A percentile compares a stretch with the other conserved stretches of the same genome.
These are phyloP conservation scores for Aegilops longissima DNA, from an alignment of 176 grass and related monocot genomes.

Conservation along the genomic window DNA sequence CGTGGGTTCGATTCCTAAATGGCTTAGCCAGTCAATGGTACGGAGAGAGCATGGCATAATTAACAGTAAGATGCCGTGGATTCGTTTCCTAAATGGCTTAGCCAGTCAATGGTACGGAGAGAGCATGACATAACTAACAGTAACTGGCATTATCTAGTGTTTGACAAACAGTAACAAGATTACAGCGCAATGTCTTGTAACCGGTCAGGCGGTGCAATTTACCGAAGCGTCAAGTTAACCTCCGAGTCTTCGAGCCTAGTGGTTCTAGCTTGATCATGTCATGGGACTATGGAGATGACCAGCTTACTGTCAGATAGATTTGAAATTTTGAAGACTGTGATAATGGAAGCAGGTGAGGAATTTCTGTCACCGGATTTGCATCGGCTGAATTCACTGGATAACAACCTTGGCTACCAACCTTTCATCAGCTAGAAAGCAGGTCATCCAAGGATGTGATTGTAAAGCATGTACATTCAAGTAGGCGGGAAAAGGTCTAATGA, in stretches of 20 bases:
- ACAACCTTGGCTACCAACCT: not conserved
- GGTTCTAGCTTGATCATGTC: conserved; percentile 8
- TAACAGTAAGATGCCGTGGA: not conserved
- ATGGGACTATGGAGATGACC: not conserved
- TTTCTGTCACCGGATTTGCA: not conserved
- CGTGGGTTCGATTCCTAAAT: not conserved
- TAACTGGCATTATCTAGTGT: not conserved
- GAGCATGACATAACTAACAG: not conserved
- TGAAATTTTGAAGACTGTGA: not conserved
- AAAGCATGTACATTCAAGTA: conserved; percentile 1
- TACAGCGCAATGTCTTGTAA: not conserved
- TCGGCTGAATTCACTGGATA: conserved; percentile 18
- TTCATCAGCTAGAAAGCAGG: conserved; percentile 15
- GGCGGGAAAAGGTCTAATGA: not conserved
- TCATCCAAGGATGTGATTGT: conserved; percentile 7
- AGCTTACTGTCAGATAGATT: conserved; percentile 3
- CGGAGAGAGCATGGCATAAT: not conserved
- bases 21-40: conserved; percentile 7
- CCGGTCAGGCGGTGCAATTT: not conserved
- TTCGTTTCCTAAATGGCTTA: conserved; percentile 4
- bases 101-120: not conserved
- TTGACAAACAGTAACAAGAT: conserved; percentile 11
- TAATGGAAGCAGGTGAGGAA: not conserved
- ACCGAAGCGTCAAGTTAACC: not conserved
- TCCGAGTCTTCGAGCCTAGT: not conserved